Evolutionary conservation across 345 rosid species (phyloP).

Genomic region (Eucalyptus coolabah): DNA sequence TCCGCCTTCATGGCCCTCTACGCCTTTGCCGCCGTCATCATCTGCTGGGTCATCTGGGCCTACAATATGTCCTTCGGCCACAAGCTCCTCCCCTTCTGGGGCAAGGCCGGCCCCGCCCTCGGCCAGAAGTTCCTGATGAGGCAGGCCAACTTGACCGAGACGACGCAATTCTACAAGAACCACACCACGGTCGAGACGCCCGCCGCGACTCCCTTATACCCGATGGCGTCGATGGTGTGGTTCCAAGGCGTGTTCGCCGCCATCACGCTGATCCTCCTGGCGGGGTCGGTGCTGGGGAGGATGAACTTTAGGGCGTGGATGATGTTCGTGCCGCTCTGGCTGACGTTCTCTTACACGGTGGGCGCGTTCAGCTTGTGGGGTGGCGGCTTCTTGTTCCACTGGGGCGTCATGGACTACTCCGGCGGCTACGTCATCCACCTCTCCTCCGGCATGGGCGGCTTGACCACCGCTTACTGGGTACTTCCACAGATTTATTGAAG

Average conservation of each 20-base stretch:
- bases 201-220: background rate
- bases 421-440: constrained; percentile 28
- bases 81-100: constrained; percentile 2
- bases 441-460: constrained; percentile 28
- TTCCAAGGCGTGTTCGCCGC: constrained; percentile 30
- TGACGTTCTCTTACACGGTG: constrained; percentile 21
- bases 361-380: constrained; percentile 25
- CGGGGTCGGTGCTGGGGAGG: constrained; percentile 26
- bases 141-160: background rate
- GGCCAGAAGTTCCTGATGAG: constrained; percentile 10
- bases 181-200: background rate
- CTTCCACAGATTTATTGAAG: background rate
- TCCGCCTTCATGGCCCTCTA: constrained; percentile 40
- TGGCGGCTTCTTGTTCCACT: constrained; percentile 6
- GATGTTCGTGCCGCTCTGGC: constrained; percentile 29
- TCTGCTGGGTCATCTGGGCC: constrained; percentile 32
- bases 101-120: constrained; percentile 5
- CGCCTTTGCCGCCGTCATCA: constrained; percentile 24
- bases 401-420: constrained; percentile 24
- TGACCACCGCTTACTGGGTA: constrained; percentile 28
- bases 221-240: constrained; percentile 24
- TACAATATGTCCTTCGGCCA: constrained; percentile 22
- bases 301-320: constrained; percentile 33
- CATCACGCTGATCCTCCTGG: constrained; percentile 19
- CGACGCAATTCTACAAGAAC: background rate